Percentiles rank a stretch among this genome's conserved stretches.
Conservation (phyloP, 176 grass and related monocot species). For the Oryza rufipogon region DNA sequence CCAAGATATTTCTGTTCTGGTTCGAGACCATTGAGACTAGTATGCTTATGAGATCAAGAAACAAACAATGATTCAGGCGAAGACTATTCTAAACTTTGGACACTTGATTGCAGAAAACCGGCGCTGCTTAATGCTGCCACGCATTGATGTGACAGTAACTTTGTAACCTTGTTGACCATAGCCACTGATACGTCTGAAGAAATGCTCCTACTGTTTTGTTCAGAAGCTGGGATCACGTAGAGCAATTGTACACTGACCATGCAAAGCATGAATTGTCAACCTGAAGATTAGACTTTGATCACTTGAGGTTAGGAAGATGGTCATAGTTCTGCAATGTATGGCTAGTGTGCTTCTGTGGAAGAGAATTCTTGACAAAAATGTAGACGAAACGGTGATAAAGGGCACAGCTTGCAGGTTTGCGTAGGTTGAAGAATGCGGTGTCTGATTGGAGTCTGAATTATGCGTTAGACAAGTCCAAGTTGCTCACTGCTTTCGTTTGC, state of each 20-base stretch:
- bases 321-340: not conserved
- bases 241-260: conserved; percentile 21
- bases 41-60: conserved; percentile 16
- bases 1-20: not conserved
- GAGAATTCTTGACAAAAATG: conserved; percentile 20
- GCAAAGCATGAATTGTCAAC: conserved; percentile 17
- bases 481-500: conserved; percentile 1
- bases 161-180: not conserved
- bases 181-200: conserved; percentile 2
- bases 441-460: not conserved
- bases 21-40: conserved; percentile 28
- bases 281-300: conserved; percentile 15
- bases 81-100: conserved; percentile 18
- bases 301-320: conserved; percentile 9
- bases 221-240: conserved; percentile 6
- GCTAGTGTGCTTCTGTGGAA: not conserved
- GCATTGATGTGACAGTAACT: not conserved
- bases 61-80: not conserved
- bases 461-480: not conserved
- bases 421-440: not conserved
- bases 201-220: too few species aligned
- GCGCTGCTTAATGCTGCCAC: not conserved
- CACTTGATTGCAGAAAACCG: conserved; percentile 23
- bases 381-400: conserved; percentile 6
- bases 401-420: not conserved